Percentiles rank a stretch among this genome's conserved stretches.
These are phyloP conservation scores for Alternaria sp. DNA, from an alignment of 2,329 filamentous ascomycete species.

Conservation along the genomic window DNA sequence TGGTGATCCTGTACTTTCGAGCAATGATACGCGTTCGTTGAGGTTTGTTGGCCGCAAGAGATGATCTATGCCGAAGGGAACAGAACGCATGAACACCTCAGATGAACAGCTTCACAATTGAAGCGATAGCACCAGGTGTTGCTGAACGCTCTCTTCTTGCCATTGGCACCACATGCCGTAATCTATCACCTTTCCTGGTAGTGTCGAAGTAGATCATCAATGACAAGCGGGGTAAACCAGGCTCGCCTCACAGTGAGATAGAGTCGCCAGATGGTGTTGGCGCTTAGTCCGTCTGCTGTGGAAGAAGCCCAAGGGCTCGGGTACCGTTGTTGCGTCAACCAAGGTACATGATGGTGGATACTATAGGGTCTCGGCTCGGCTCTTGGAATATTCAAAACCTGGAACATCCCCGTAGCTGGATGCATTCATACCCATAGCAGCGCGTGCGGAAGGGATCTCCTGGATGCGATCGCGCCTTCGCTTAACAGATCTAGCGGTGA, in stretches of 20 bases:
- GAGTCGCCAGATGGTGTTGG: constrained; percentile 3
- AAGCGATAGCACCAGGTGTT: background rate
- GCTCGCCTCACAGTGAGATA: constrained; percentile 1
- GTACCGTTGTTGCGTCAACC: constrained; percentile 4
- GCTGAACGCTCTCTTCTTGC: background rate
- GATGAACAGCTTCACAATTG: constrained; percentile 1
- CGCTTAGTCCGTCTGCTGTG: constrained; percentile 2
- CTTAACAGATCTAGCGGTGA: constrained; percentile 18
- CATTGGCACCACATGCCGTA: background rate
- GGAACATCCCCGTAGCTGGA: constrained; percentile 5
- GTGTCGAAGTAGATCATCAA: background rate
- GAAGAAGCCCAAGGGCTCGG: background rate
- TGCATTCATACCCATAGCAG: constrained; percentile 26
- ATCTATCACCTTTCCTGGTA: background rate
- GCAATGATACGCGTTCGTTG: background rate
- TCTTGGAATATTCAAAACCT: background rate
- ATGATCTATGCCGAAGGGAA: background rate
- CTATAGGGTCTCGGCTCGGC: background rate
- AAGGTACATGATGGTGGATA: background rate
- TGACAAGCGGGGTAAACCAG: constrained; percentile 18
- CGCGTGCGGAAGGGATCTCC: constrained; percentile 21
- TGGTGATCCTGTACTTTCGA: background rate
- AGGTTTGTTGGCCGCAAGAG: background rate
- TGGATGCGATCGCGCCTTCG: constrained; percentile 20
- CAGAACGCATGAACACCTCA: background rate